These are phyloP conservation scores for Mortierella sp. DNA, from an alignment of 371 early-diverging fungal species.

Conservation along the genomic window DNA sequence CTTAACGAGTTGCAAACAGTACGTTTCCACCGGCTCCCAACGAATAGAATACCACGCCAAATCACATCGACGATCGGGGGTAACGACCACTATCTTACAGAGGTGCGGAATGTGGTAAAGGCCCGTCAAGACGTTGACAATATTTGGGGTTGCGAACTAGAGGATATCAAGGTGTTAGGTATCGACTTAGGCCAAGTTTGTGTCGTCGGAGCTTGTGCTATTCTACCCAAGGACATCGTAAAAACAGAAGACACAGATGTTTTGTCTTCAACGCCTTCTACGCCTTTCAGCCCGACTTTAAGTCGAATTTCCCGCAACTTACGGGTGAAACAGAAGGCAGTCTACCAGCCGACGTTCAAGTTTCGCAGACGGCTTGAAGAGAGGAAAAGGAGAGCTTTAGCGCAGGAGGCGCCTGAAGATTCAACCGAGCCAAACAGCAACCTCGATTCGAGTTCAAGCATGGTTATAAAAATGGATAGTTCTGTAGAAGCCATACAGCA, in stretches of 20 bases:
- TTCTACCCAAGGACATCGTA: background rate
- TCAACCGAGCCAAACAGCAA: background rate
- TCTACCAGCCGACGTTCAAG: background rate
- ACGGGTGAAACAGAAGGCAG: background rate
- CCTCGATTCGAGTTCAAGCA: too few relatives aligned
- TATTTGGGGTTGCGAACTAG: constrained; percentile 1
- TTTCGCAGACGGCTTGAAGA: background rate
- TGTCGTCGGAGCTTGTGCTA: background rate
- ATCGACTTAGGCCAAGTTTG: background rate
- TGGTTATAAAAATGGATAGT: too few relatives aligned
- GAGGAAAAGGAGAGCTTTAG: background rate
- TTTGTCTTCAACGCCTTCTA: background rate
- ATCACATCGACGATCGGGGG: constrained; percentile 22
- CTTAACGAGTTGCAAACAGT: constrained; percentile 16
- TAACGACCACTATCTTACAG: constrained; percentile 20
- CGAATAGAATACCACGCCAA: constrained; percentile 1
- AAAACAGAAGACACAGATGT: background rate
- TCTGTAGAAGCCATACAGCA: background rate
- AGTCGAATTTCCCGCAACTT: background rate
- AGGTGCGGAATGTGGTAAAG: constrained; percentile 30
- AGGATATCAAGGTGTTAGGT: background rate
- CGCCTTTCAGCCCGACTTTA: background rate
- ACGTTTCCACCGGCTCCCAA: constrained; percentile 11
- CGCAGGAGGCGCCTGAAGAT: background rate
- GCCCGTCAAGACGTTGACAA: background rate